Evolutionary conservation across 306 rosid species (phyloP).

Genomic region (Cucumis hystrix): DNA sequence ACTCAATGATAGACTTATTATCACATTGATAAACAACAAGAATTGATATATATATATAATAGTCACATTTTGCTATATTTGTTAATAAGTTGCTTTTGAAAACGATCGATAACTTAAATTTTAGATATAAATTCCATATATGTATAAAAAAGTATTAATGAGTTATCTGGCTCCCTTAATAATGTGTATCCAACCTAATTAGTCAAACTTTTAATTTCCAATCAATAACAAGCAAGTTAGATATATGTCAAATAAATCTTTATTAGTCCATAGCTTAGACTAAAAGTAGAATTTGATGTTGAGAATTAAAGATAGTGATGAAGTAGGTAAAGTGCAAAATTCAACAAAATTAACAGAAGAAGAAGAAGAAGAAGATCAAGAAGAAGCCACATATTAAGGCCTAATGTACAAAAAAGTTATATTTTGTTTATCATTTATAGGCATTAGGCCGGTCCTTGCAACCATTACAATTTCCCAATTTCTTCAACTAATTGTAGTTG

Average conservation of each 20-base stretch:
- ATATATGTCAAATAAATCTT: background rate
- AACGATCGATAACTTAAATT: background rate
- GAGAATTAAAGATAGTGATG: background rate
- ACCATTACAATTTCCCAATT: background rate
- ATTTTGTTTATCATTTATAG: background rate
- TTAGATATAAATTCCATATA: background rate
- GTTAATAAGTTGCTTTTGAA: too few relatives aligned
- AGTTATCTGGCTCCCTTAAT: background rate
- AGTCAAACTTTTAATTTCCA: background rate
- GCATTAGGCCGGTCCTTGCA: conserved; percentile 5
- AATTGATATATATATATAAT: too few relatives aligned
- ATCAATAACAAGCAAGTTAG: background rate
- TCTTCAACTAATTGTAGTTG: background rate
- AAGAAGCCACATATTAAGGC: background rate
- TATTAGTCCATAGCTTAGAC: background rate
- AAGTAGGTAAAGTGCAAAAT: background rate
- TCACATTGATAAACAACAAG: too few relatives aligned
- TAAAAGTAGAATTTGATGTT: background rate
- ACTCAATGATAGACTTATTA: too few relatives aligned
- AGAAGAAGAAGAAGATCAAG: too few relatives aligned
- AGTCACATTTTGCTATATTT: too few relatives aligned
- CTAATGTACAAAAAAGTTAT: background rate
- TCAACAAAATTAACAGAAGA: background rate
- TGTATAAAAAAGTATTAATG: background rate
- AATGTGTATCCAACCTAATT: background rate